Conservation (phyloP, 352 stramenopile species). For the Pythium chondricola region DNA sequence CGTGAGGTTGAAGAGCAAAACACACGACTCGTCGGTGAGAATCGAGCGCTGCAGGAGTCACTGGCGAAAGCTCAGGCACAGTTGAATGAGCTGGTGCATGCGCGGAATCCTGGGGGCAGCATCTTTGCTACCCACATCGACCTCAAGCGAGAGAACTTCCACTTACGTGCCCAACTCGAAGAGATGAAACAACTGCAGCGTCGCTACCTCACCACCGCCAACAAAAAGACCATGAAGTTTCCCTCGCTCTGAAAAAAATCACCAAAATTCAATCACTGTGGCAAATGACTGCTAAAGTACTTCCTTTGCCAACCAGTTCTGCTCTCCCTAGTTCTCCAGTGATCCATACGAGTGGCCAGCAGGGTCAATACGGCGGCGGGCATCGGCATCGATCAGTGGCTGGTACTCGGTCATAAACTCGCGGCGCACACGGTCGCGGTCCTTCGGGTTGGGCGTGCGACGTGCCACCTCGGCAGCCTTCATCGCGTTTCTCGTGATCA, state of each 20-base stretch:
- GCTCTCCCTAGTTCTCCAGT: conserved; percentile 44
- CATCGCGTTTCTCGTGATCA: conserved; percentile 80
- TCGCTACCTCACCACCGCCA: conserved; percentile 57
- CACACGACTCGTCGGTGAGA: conserved; percentile 22
- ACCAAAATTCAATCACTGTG: too few species aligned
- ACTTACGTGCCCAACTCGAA: conserved; percentile 54
- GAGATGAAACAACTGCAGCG: conserved; percentile 68
- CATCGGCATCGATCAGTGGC: conserved; percentile 49
- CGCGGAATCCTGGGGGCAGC: conserved; percentile 14
- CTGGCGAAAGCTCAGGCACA: conserved; percentile 33
- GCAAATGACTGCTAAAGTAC: too few species aligned
- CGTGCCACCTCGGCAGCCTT: conserved; percentile 77
- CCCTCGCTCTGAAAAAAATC: conserved; percentile 29
- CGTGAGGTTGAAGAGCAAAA: conserved; percentile 16
- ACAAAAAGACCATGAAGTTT: conserved; percentile 72
- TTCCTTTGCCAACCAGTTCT: too few species aligned
- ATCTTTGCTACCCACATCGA: conserved; percentile 67
- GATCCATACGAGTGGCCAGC: conserved; percentile 77
- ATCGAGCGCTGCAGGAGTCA: conserved; percentile 26
- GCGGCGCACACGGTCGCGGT: conserved; percentile 73
- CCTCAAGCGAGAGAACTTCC: conserved; percentile 69
- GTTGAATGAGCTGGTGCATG: conserved; percentile 18
- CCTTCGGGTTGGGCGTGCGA: conserved; percentile 69
- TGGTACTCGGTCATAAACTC: conserved; percentile 88
- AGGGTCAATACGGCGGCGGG: conserved; percentile 59